Evolutionary conservation across 164 flowering plant genomes (phyloP).

Genomic region (Nymphaea thermarum): DNA sequence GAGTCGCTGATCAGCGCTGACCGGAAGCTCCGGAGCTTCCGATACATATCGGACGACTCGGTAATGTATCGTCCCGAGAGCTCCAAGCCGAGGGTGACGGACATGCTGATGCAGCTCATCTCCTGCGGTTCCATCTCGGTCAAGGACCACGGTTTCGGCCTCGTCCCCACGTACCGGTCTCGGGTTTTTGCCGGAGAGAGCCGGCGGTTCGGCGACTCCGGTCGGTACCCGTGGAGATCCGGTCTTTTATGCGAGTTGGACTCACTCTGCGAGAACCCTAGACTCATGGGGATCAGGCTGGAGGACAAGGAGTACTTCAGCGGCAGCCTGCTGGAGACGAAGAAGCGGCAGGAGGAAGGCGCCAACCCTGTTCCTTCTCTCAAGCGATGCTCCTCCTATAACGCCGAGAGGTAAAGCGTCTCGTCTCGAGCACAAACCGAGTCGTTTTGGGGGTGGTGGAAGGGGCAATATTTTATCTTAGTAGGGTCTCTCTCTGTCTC

Average conservation of each 20-base stretch:
- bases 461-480: no score
- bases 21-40: constrained; percentile 48
- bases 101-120: constrained; percentile 76
- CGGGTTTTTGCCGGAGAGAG: constrained; percentile 27
- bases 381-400: constrained; percentile 79
- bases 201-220: not conserved
- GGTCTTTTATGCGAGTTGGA: constrained; percentile 57
- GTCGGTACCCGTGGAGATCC: constrained; percentile 16
- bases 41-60: constrained; percentile 67
- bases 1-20: constrained; percentile 89
- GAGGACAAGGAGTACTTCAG: constrained; percentile 93
- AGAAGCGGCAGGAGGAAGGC: constrained; percentile 37
- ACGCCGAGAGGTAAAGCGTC: constrained; percentile 67
- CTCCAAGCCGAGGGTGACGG: constrained; percentile 60
- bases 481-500: not conserved
- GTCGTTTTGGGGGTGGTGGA: not conserved
- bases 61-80: constrained; percentile 6
- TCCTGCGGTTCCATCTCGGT: constrained; percentile 93
- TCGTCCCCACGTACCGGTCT: constrained; percentile 67
- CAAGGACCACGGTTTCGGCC: constrained; percentile 68
- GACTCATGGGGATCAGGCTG: constrained; percentile 48
- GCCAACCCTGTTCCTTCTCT: constrained; percentile 24
- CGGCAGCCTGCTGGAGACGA: constrained; percentile 86
- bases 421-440: not conserved
- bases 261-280: constrained; percentile 54